Base-by-base conservation (phyloP, 2,329 filamentous ascomycete genomes). In the Huntiella savannae region DNA sequence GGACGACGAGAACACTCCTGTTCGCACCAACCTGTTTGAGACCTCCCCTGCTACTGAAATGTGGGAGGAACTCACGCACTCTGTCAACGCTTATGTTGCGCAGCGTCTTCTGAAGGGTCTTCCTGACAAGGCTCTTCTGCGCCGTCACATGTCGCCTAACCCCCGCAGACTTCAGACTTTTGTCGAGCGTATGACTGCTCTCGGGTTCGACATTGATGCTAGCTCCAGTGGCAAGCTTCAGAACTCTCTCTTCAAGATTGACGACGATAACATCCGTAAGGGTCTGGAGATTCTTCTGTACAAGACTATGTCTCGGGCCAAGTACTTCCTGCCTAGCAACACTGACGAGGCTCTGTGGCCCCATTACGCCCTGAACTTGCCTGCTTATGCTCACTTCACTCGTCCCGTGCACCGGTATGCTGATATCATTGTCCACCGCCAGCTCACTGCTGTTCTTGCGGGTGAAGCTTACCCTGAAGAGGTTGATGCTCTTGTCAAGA, bases 1-100 rank as follows among this genome's bases (percentile, higher is more conserved):
- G 36, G 91, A 98, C 55, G 91, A 98, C 55, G 91, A 98, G 69
- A 96, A 96, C 61, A 85, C 95, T 45, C 91, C 88, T 2, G 87
- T 96, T 36, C 86, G 94, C 65, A 77, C 85, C 60, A 98, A 96
- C 65, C 82, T 98, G 53, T 98, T 96, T 57, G 80, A 95, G 60
- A 88, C 84, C 28, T 85, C 84, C 10, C 70, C 79, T 7, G 84
- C 87, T 2, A 85, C 92, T 52, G 88, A 96, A 64, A 75, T 96
- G 52, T 84, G 95, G 39, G 91, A 98, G 61, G 91, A 98, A 66
- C 69, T 98, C 45, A 80, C 85, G 65, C 82, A 94, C 69, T 93
- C 92, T 68, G 82, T 84, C 49, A 96, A 98, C 60, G 73, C 76
- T 41, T 81, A 84, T 58, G 82, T 98, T 51, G 91, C 88, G 12